Evolutionary conservation across 169 alveolate species (phyloP), one percentile per base, ranked within the genome.

Genomic region (Hammondia hammondi): DNA sequence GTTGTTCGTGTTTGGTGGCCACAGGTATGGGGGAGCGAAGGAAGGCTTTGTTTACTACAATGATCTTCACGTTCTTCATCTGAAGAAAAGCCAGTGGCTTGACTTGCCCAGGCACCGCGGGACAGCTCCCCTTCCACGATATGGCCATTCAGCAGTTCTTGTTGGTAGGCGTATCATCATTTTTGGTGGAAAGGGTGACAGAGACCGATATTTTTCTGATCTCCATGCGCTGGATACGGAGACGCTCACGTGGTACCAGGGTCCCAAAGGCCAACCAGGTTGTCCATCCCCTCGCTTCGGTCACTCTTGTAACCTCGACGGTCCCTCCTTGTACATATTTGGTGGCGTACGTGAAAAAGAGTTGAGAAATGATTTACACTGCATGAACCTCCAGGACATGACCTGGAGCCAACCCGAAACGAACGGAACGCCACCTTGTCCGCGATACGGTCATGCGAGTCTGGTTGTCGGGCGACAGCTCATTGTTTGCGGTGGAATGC

Each of bases 151-250:
- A 70, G 98, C 98, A 35, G 96, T 96, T 37, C 95, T 97, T 52
- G 99, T 98, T 46, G 99, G 99, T 6, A 94, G 97, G 61, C 95
- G 98, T 46, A 97, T 98, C 82, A 97, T 98, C 77, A 95, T 97
- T 37, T 98, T 98, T 92, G 99, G 98, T 46, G 99, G 99, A 72
- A 97, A 97, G 96, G 99, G 99, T 29, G 97, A 96, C 24, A 96
- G 96, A 81, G 95, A 95, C 10, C 92, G 94, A 32, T 98, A 97
- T 35, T 97, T 93, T 92, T 95, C 98, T 91, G 90, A 77, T 52
- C 35, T 91, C 14, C 84, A 91, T 67, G 94, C 90, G 45, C 91
- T 91, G 29, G 91, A 81, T 37, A 35, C 52, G 12, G 37, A 7
- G 91, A 91, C 84, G 7, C 48, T 7, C 46, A 57, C 91, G 67